These are phyloP conservation scores for Gossypium gossypioides DNA, from an alignment of 441 rosid genomes.

Conservation along the genomic window DNA sequence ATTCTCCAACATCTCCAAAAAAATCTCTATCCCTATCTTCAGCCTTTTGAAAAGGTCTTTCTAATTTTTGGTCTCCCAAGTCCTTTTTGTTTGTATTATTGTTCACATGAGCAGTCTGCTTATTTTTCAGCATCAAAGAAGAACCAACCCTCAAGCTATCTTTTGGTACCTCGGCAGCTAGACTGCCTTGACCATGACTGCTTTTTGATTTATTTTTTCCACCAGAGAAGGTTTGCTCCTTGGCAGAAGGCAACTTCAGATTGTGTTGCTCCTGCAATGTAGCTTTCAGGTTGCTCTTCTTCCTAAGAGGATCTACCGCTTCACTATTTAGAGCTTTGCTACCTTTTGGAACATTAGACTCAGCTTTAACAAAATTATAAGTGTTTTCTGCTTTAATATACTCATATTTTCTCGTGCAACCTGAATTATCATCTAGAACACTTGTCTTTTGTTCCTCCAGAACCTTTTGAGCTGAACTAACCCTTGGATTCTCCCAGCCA, in stretches of 20 bases:
- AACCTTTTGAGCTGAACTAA: slow-evolving; percentile 33
- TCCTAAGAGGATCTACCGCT: slow-evolving; percentile 30
- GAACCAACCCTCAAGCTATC: slow-evolving; percentile 33
- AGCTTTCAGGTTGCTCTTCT: slow-evolving; percentile 33
- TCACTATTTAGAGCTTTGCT: slow-evolving; percentile 39
- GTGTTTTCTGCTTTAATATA: slow-evolving; percentile 34
- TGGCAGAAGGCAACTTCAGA: slow-evolving; percentile 28
- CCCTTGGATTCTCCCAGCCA: slow-evolving; percentile 37
- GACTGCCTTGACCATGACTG: slow-evolving; percentile 32
- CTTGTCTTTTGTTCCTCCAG: slow-evolving; percentile 47
- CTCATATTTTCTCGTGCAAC: slow-evolving; percentile 34
- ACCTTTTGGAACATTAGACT: slow-evolving; percentile 27
- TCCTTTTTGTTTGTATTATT: slow-evolving; percentile 35
- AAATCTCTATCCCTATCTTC: slow-evolving; percentile 68
- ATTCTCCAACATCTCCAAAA: slow-evolving; percentile 65
- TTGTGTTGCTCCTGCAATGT: slow-evolving; percentile 28
- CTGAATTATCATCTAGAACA: slow-evolving; percentile 29
- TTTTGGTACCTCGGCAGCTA: slow-evolving; percentile 29
- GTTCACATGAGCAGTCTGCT: slow-evolving; percentile 35
- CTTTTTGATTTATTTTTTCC: slow-evolving; percentile 48
- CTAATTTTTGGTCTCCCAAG: slow-evolving; percentile 34
- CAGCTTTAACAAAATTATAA: slow-evolving; percentile 30
- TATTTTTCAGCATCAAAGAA: slow-evolving; percentile 38
- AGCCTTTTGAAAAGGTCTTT: slow-evolving; percentile 35
- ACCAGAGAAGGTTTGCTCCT: slow-evolving; percentile 39